These are phyloP conservation scores for Phytopythium delawarense DNA, from an alignment of 352 stramenopile genomes.

Conservation along the genomic window DNA sequence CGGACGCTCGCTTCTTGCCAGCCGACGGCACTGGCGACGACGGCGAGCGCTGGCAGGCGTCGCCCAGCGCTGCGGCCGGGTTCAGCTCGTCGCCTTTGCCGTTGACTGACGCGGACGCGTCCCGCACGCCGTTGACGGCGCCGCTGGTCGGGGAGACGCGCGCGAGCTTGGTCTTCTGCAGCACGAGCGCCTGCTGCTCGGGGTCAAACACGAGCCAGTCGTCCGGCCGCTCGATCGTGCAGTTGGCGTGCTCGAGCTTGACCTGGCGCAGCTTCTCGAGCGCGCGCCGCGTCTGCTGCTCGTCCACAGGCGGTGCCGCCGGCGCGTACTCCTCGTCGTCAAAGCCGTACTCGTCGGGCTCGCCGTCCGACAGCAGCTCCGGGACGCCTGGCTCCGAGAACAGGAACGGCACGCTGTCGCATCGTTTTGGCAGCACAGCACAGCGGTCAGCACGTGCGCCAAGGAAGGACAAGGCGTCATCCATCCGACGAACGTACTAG, in stretches of 20 bases:
- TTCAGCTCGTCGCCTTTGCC: constrained; percentile 3
- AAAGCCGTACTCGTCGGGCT: constrained; percentile 16
- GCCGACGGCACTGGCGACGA: not conserved
- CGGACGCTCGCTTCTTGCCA: not conserved
- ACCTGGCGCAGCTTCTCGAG: constrained; percentile 58
- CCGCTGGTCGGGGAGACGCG: constrained; percentile 1
- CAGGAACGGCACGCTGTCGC: constrained; percentile 48
- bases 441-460: no score
- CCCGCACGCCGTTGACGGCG: not conserved
- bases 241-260: constrained; percentile 50
- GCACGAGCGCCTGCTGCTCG: constrained; percentile 46
- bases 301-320: constrained; percentile 20
- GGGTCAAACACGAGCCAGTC: constrained; percentile 79
- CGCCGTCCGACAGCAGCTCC: constrained; percentile 58
- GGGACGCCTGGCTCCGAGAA: constrained; percentile 49
- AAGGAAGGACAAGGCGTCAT: not conserved
- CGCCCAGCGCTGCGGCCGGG: not conserved
- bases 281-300: constrained; percentile 32
- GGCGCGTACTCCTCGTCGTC: constrained; percentile 17
- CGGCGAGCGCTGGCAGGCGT: not conserved
- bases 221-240: constrained; percentile 48
- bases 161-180: constrained; percentile 38
- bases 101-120: not conserved
- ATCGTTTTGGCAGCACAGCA: no score
- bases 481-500: constrained; percentile 36